A percentile compares a stretch with the other conserved stretches of the same genome.
These are phyloP conservation scores for Pichia sp. DNA, from an alignment of 1,139 yeast genomes.

Conservation along the genomic window DNA sequence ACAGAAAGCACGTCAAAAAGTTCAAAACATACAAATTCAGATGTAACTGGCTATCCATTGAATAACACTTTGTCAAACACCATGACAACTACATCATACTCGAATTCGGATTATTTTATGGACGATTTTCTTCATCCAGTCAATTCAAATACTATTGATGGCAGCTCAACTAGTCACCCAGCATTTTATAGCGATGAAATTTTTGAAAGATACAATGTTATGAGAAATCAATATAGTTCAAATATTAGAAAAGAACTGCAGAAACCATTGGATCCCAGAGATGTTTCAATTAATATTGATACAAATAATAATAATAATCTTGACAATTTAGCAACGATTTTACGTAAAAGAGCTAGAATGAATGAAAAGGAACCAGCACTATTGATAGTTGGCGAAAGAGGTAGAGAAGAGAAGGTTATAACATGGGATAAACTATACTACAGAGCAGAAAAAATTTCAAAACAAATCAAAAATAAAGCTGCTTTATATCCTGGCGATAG, in stretches of 20 bases:
- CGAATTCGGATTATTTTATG: not conserved
- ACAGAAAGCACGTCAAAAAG: not conserved
- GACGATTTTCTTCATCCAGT: conserved; percentile 13
- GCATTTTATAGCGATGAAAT: conserved; percentile 9
- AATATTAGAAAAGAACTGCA: conserved; percentile 30
- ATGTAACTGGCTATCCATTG: too few relatives aligned
- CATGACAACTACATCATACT: not conserved
- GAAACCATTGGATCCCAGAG: conserved; percentile 59
- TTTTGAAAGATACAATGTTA: conserved; percentile 7
- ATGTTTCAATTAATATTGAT: conserved; percentile 30
- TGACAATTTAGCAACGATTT: conserved; percentile 63
- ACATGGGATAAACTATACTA: conserved; percentile 87
- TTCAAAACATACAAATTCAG: not conserved
- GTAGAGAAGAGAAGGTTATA: conserved; percentile 69
- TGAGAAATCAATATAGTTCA: conserved; percentile 5
- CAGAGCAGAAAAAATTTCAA: conserved; percentile 83
- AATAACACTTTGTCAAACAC: not conserved
- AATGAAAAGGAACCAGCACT: conserved; percentile 69
- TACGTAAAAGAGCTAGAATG: conserved; percentile 63
- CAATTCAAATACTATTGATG: conserved; percentile 8
- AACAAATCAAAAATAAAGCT: conserved; percentile 69
- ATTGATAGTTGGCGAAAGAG: conserved; percentile 63
- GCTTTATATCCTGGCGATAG: conserved; percentile 74
- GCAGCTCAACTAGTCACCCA: conserved; percentile 9
- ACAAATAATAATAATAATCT: conserved; percentile 26